These are phyloP conservation scores for Volvox reticuliferus DNA, from an alignment of 139 green algal genomes.

Conservation along the genomic window DNA sequence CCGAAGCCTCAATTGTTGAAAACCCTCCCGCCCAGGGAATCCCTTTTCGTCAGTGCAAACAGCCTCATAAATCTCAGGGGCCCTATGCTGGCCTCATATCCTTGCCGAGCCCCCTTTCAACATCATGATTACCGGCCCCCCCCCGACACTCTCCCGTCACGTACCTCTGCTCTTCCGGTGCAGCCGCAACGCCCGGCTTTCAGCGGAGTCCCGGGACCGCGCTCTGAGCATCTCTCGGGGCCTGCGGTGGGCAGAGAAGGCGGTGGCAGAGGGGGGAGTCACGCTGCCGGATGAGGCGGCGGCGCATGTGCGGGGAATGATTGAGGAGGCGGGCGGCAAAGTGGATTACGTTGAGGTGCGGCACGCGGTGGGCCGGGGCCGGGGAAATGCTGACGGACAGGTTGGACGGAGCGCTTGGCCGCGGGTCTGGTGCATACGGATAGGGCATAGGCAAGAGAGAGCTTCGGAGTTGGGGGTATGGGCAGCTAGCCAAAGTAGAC, in stretches of 20 bases:
- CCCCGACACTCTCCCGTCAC: neutral
- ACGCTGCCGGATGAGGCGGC: conserved; percentile 45
- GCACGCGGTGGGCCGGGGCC: neutral
- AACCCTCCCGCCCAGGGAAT: too few species aligned
- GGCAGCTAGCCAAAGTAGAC: neutral
- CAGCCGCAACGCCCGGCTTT: conserved; percentile 92
- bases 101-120: neutral
- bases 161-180: neutral
- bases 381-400: neutral
- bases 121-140: neutral
- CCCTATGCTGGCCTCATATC: neutral
- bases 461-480: neutral
- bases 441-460: neutral
- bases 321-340: conserved; percentile 70
- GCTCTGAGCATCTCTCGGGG: conserved; percentile 73
- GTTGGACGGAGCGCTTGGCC: neutral
- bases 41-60: too few species aligned
- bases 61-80: too few species aligned
- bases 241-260: conserved; percentile 57
- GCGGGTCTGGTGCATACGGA: neutral
- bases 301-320: conserved; percentile 56
- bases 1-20: too few species aligned
- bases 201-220: conserved; percentile 66
- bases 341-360: conserved; percentile 94
- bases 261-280: conserved; percentile 6